phyloP scores from a whole-genome alignment of 2,329 filamentous ascomycete species.

The Calonectria pteridis region DNA sequence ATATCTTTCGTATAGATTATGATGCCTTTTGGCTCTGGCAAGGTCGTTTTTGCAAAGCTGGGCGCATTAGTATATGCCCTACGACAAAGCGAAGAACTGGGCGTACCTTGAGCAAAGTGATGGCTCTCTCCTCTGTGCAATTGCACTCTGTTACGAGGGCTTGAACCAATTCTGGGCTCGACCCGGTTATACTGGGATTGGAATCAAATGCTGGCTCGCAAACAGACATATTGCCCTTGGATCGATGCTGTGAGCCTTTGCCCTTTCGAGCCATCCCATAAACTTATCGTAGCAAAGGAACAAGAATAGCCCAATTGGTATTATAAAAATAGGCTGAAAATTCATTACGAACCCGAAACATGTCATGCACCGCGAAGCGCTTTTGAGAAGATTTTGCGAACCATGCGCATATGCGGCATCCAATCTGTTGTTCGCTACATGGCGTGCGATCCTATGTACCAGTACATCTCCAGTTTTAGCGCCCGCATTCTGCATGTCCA shows the following conservation, averaged over 20 bases:
- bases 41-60: background rate
- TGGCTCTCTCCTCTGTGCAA: background rate
- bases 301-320: background rate
- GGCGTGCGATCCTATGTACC: background rate
- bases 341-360: background rate
- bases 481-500: background rate
- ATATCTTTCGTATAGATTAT: background rate
- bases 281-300: background rate
- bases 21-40: background rate
- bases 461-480: background rate
- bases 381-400: background rate
- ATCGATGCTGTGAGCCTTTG: background rate
- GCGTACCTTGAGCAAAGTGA: background rate
- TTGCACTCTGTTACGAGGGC: background rate
- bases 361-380: background rate
- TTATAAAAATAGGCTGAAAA: background rate
- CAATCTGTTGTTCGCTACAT: background rate
- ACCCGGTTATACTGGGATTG: background rate
- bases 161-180: background rate
- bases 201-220: no score
- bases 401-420: background rate
- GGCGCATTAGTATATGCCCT: background rate
- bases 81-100: background rate
- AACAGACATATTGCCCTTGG: background rate
- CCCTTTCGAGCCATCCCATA: background rate